Percentiles rank a stretch among this genome's conserved stretches.
Evolutionary conservation across 305 asterid genomes (phyloP).

Genomic region (Solanum aculeatissimum): DNA sequence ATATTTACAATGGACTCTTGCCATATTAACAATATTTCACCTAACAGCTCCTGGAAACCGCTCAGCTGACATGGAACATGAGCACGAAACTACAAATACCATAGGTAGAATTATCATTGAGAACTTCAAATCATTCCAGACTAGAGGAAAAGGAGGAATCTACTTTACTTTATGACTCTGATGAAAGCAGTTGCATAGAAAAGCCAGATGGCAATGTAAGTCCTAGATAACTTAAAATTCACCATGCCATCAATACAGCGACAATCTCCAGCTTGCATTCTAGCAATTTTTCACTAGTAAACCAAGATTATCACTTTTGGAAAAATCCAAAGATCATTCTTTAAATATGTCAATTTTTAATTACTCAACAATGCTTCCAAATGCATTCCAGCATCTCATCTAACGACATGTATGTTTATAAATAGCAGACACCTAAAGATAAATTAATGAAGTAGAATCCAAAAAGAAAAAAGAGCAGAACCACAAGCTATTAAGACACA

Average conservation of each 20-base stretch:
- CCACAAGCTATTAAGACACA: not conserved
- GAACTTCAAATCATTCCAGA: not conserved
- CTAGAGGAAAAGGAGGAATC: not conserved
- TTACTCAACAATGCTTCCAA: not conserved
- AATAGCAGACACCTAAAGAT: not conserved
- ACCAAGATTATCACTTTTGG: not conserved
- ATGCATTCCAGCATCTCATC: not conserved
- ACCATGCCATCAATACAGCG: not conserved
- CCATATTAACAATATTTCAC: not conserved
- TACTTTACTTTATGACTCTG: not conserved
- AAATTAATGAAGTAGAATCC: not conserved
- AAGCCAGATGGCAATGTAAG: not conserved
- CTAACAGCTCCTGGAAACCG: not conserved
- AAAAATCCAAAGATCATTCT: not conserved
- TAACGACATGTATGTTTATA: not conserved
- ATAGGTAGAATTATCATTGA: not conserved
- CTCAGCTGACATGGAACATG: not conserved
- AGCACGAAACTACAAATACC: not conserved
- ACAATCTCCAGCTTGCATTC: not conserved
- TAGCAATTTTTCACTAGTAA: not conserved
- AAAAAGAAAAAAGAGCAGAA: not conserved
- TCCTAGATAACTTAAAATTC: not conserved
- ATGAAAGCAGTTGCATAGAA: not conserved
- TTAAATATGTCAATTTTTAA: not conserved
- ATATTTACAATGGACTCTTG: not conserved